phyloP scores from a whole-genome alignment of 2,329 filamentous ascomycete species.

The Ophiostoma fasciatum region DNA sequence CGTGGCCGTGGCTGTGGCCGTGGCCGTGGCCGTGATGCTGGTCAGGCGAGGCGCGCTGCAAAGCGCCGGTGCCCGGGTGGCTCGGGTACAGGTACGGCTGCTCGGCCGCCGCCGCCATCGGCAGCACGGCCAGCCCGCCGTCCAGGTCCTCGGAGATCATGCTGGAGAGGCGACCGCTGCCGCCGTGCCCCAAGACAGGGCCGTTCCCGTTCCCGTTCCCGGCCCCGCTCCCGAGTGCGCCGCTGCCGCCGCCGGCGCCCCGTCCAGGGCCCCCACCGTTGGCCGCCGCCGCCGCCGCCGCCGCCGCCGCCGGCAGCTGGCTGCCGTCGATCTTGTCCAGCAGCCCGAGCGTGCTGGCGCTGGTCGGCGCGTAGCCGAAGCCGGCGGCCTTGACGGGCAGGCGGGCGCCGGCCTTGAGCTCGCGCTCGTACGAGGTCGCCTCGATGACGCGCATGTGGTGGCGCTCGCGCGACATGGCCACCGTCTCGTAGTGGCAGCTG shows the following conservation, averaged over 20 bases:
- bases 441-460: slow-evolving; percentile 15
- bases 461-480: slow-evolving; percentile 26
- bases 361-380: slow-evolving; percentile 39
- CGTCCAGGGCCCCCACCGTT: neutral
- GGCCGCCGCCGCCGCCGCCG: slow-evolving; percentile 5
- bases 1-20: too few relatives aligned
- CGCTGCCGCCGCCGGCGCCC: neutral
- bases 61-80: too few relatives aligned
- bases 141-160: slow-evolving; percentile 5
- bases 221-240: slow-evolving; percentile 11
- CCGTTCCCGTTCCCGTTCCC: slow-evolving; percentile 10
- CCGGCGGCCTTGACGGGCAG: slow-evolving; percentile 29
- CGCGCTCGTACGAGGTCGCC: slow-evolving; percentile 9
- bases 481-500: slow-evolving; percentile 42
- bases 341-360: slow-evolving; percentile 38
- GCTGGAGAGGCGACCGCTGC: neutral
- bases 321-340: slow-evolving; percentile 38
- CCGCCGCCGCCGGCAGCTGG: too few relatives aligned
- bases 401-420: slow-evolving; percentile 16
- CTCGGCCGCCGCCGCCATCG: neutral
- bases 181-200: too few relatives aligned
- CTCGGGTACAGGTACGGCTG: neutral
- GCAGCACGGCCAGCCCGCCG: neutral
- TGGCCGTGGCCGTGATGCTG: slow-evolving; percentile 1
- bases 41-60: slow-evolving; percentile 4